Conservation (phyloP, 805 yeast genomes). For the Myxozyma vanderwaltii region DNA sequence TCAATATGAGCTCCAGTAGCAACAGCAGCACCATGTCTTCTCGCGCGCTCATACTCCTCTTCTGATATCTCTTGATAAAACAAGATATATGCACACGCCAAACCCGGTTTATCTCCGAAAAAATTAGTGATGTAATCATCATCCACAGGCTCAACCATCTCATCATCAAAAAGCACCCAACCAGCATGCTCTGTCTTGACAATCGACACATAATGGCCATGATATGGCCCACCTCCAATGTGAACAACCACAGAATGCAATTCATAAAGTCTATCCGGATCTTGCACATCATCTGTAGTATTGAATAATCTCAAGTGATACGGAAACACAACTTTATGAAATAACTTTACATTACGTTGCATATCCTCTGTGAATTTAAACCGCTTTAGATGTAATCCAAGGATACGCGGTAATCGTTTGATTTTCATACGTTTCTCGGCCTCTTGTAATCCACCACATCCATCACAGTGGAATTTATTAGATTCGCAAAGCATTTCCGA, state of each 20-base stretch:
- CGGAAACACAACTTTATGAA: constrained; percentile 83
- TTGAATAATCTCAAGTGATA: constrained; percentile 64
- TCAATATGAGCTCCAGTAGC: constrained; percentile 11
- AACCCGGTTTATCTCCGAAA: constrained; percentile 84
- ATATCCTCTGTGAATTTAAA: constrained; percentile 87
- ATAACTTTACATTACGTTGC: constrained; percentile 80
- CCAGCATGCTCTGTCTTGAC: constrained; percentile 77
- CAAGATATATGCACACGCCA: constrained; percentile 88
- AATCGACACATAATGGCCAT: constrained; percentile 91
- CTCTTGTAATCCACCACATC: constrained; percentile 87
- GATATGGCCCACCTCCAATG: constrained; percentile 97
- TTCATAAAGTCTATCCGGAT: constrained; percentile 71
- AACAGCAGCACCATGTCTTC: constrained; percentile 23
- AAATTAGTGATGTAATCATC: constrained; percentile 81
- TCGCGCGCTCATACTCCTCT: constrained; percentile 21
- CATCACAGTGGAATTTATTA: constrained; percentile 91
- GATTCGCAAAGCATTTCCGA: constrained; percentile 83
- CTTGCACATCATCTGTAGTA: constrained; percentile 59
- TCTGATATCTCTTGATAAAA: constrained; percentile 57
- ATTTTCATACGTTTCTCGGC: constrained; percentile 89
- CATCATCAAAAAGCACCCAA: constrained; percentile 95
- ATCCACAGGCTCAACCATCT: constrained; percentile 85
- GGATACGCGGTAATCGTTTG: constrained; percentile 73
- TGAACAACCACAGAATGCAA: constrained; percentile 89
- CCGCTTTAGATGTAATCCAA: constrained; percentile 85